Conservation (phyloP, 495 filamentous ascomycete genomes). For the Annulohypoxylon bovei region DNA sequence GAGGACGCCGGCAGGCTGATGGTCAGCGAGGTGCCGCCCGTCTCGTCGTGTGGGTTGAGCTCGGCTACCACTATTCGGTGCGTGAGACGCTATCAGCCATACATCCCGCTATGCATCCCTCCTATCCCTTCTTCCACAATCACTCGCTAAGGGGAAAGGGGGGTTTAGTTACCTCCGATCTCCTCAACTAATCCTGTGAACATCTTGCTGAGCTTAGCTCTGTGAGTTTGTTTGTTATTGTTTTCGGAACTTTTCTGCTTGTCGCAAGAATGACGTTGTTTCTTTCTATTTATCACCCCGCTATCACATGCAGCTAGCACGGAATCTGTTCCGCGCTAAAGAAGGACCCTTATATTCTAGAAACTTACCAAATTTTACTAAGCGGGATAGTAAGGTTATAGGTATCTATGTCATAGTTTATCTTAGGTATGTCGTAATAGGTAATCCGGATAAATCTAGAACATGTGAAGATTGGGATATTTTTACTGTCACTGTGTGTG, state of each 20-base stretch:
- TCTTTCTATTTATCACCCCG: constrained; percentile 17
- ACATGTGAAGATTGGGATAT: not conserved
- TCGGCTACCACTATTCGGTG: constrained; percentile 78
- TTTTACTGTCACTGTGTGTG: not conserved
- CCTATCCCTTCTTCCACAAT: not conserved
- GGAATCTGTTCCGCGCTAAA: constrained; percentile 34
- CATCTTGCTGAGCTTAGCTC: constrained; percentile 64
- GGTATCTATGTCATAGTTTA: not conserved
- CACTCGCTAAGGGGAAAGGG: not conserved
- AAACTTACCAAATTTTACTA: constrained; percentile 1
- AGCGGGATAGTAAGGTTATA: too few relatives aligned
- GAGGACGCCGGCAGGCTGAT: constrained; percentile 72
- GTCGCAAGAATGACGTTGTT: constrained; percentile 38
- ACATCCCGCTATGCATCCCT: not conserved
- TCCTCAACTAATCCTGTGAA: constrained; percentile 98
- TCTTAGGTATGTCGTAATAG: not conserved
- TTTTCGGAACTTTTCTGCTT: constrained; percentile 13
- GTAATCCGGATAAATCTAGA: not conserved
- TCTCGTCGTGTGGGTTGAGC: constrained; percentile 80
- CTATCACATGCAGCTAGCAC: constrained; percentile 32
- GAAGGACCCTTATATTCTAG: constrained; percentile 11
- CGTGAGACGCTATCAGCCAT: constrained; percentile 7
- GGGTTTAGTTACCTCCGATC: constrained; percentile 77
- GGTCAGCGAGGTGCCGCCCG: constrained; percentile 88
- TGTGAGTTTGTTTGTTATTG: constrained; percentile 10